phyloP scores from a whole-genome alignment of 768 basidiomycete genomes.

The Ephemerocybe angulata region DNA sequence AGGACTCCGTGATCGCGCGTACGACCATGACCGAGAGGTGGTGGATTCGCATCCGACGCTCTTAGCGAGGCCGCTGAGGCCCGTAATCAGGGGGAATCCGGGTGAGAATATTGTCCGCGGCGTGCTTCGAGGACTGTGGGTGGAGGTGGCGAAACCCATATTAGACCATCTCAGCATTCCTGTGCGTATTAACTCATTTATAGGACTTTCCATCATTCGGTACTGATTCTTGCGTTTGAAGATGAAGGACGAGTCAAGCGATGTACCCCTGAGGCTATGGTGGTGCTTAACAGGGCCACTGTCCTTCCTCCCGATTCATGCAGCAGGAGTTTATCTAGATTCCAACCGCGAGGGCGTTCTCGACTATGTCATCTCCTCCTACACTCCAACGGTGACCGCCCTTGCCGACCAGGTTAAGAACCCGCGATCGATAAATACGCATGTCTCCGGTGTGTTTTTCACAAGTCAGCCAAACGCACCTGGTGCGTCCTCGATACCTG shows the following conservation, averaged over 20 bases:
- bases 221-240: background rate
- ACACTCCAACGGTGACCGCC: slow-evolving; percentile 12
- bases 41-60: background rate
- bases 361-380: slow-evolving; percentile 18
- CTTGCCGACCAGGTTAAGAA: slow-evolving; percentile 6
- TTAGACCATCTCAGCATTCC: background rate
- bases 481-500: slow-evolving; percentile 5
- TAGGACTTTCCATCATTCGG: background rate
- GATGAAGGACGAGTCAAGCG: background rate
- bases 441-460: slow-evolving; percentile 1
- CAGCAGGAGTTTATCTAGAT: slow-evolving; percentile 27
- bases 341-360: background rate
- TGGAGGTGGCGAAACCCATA: slow-evolving; percentile 1
- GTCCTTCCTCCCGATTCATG: slow-evolving; percentile 34
- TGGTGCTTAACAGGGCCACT: slow-evolving; percentile 28
- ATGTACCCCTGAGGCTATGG: slow-evolving; percentile 8
- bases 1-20: background rate
- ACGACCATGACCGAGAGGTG: background rate
- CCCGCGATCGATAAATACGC: background rate
- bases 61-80: too few species aligned
- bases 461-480: slow-evolving; percentile 9
- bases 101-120: background rate
- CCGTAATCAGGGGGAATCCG: background rate
- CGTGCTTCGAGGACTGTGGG: background rate
- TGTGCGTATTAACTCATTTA: background rate